Percentiles rank a stretch among this genome's conserved stretches.
Conservation (phyloP, 768 basidiomycete species). For the Dacryopinax spathularia region DNA sequence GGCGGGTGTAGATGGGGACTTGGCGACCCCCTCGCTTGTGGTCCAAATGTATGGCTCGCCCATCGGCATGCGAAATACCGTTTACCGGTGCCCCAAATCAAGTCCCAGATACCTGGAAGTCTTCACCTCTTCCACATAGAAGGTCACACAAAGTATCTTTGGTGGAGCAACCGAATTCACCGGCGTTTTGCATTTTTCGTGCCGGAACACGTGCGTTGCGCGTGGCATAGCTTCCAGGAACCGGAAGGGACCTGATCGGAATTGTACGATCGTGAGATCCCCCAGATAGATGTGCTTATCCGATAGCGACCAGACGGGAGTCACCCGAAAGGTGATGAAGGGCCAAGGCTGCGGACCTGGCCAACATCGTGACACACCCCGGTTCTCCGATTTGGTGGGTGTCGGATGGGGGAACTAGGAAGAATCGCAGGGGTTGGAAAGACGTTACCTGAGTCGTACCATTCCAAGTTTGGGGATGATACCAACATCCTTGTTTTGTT, state of each 20-base stretch:
- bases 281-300: not conserved
- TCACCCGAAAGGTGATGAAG: no score
- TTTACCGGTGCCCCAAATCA: not conserved
- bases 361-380: no score
- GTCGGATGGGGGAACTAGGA: no score
- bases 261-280: not conserved
- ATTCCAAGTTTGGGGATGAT: no score
- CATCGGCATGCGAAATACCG: not conserved
- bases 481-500: no score
- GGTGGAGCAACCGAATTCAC: not conserved
- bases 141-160: not conserved
- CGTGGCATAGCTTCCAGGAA: not conserved
- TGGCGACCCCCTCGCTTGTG: not conserved
- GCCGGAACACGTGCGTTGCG: not conserved
- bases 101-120: not conserved
- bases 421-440: no score
- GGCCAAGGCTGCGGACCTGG: no score
- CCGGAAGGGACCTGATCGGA: not conserved
- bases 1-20: not conserved
- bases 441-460: no score
- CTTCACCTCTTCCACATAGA: not conserved
- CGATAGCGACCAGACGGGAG: no score
- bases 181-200: not conserved
- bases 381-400: no score
- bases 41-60: not conserved